These are phyloP conservation scores for Baorangia bicolor DNA, from an alignment of 768 basidiomycete genomes.

Conservation along the genomic window DNA sequence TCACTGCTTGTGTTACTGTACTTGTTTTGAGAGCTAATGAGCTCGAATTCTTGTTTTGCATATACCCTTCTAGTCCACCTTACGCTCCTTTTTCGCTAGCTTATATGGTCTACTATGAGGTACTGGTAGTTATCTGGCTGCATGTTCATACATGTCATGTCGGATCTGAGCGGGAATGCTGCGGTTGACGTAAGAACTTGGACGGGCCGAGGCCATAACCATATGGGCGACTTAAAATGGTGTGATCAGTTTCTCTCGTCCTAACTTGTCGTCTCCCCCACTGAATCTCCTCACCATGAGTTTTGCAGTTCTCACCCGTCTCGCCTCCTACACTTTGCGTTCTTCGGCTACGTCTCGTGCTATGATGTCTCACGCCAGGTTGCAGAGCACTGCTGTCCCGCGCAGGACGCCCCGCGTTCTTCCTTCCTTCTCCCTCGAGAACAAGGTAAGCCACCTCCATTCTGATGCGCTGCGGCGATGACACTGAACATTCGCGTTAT, in stretches of 20 bases:
- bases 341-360: slow-evolving; percentile 13
- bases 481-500: background rate
- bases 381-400: slow-evolving; percentile 29
- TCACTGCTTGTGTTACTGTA: slow-evolving; percentile 32
- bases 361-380: slow-evolving; percentile 9
- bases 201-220: slow-evolving; percentile 8
- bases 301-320: slow-evolving; percentile 26
- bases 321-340: slow-evolving; percentile 15
- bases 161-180: slow-evolving; percentile 15
- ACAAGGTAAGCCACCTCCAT: slow-evolving; percentile 51
- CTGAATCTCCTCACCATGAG: slow-evolving; percentile 27
- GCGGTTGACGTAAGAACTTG: slow-evolving; percentile 3
- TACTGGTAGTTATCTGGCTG: slow-evolving; percentile 22
- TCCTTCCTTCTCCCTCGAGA: slow-evolving; percentile 74
- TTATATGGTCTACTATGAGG: slow-evolving; percentile 36
- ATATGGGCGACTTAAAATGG: slow-evolving; percentile 20
- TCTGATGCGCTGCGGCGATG: background rate
- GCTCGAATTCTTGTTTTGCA: slow-evolving; percentile 27
- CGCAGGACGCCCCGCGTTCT: slow-evolving; percentile 48
- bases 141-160: slow-evolving; percentile 18
- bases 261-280: slow-evolving; percentile 16
- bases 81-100: slow-evolving; percentile 26
- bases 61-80: slow-evolving; percentile 28
- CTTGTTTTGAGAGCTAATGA: slow-evolving; percentile 27
- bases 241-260: slow-evolving; percentile 14